Percentiles rank a stretch among this genome's conserved stretches.
These are phyloP conservation scores for Wickerhamiella cacticola DNA, from an alignment of 805 yeast genomes.

Conservation along the genomic window DNA sequence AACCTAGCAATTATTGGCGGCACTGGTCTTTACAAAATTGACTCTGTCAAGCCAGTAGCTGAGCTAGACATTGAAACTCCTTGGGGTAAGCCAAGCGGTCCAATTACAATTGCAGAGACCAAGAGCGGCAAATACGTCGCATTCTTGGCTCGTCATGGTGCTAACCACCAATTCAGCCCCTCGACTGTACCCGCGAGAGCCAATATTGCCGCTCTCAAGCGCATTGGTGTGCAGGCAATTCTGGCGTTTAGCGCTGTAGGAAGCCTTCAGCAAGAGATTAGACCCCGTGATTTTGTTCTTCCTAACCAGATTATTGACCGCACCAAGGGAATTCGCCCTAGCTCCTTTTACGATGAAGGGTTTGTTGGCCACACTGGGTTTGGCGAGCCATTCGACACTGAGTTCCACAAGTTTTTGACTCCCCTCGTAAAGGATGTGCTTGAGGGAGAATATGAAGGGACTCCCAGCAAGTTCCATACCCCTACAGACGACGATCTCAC, in stretches of 20 bases:
- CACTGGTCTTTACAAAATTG: constrained; percentile 87
- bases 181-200: constrained; percentile 87
- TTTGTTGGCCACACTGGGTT: constrained; percentile 95
- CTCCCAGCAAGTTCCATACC: constrained; percentile 50
- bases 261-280: constrained; percentile 74
- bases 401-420: constrained; percentile 52
- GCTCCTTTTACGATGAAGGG: constrained; percentile 82
- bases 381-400: constrained; percentile 89
- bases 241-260: constrained; percentile 96
- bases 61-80: constrained; percentile 76
- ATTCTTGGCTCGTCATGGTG: constrained; percentile 89
- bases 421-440: constrained; percentile 27
- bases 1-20: constrained; percentile 90
- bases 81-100: constrained; percentile 94
- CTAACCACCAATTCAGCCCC: constrained; percentile 79
- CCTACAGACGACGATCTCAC: constrained; percentile 67
- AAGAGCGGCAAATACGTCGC: constrained; percentile 72
- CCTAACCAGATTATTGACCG: constrained; percentile 95
- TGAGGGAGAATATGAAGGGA: constrained; percentile 33
- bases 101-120: constrained; percentile 81
- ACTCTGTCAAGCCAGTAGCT: constrained; percentile 75
- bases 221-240: constrained; percentile 73
- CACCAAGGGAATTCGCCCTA: constrained; percentile 86
- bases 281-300: constrained; percentile 91
- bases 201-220: constrained; percentile 89